These are phyloP conservation scores for Raphanus sativus DNA, from an alignment of 345 rosid genomes.

Conservation along the genomic window DNA sequence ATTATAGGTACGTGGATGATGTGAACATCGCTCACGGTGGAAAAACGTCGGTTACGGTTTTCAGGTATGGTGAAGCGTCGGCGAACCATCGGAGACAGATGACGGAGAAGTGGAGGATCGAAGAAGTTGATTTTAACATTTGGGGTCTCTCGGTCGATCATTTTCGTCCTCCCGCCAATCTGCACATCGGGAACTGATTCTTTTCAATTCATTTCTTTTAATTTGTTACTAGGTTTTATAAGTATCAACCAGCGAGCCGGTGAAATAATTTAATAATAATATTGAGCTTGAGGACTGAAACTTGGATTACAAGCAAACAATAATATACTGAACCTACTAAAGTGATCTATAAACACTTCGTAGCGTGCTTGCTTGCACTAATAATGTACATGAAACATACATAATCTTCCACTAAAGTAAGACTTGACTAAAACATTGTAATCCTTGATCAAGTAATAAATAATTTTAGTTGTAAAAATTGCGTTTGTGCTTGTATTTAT, in stretches of 20 bases:
- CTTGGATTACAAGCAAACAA: not conserved
- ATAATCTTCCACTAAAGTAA: too few species aligned
- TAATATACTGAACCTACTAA: not conserved
- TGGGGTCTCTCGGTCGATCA: slow-evolving; percentile 64
- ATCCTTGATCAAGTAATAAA: too few species aligned
- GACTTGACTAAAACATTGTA: too few species aligned
- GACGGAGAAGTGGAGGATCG: slow-evolving; percentile 79
- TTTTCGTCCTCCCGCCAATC: slow-evolving; percentile 64
- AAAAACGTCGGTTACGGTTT: slow-evolving; percentile 61
- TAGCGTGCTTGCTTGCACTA: too few species aligned
- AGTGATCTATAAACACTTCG: too few species aligned
- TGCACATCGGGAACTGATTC: slow-evolving; percentile 13
- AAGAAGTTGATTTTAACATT: slow-evolving; percentile 74
- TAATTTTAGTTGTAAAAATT: too few species aligned
- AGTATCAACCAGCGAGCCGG: not conserved
- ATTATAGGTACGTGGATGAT: slow-evolving; percentile 60
- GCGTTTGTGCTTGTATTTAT: too few species aligned
- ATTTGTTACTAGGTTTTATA: not conserved
- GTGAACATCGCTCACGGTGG: slow-evolving; percentile 83
- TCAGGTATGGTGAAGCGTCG: slow-evolving; percentile 78
- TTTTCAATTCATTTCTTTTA: not conserved
- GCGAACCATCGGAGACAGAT: slow-evolving; percentile 81
- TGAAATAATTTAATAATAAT: not conserved
- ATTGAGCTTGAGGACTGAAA: not conserved
- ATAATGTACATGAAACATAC: too few species aligned